These are phyloP conservation scores for Chaetomium strumarium DNA, from an alignment of 2,329 filamentous ascomycete genomes.

Conservation along the genomic window DNA sequence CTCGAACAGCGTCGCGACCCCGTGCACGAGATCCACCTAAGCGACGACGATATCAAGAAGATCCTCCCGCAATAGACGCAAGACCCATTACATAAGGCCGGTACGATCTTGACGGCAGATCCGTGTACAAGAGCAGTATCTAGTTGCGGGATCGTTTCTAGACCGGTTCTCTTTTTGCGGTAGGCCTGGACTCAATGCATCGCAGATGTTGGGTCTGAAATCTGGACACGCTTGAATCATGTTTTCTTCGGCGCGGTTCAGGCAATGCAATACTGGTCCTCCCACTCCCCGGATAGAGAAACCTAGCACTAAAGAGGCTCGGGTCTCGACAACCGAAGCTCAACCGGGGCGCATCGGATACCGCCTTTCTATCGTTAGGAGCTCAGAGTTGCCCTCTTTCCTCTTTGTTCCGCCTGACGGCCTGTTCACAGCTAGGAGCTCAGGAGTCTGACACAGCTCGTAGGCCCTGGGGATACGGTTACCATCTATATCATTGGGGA, in stretches of 20 bases:
- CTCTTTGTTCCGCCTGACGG: neutral
- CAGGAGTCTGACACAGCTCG: slow-evolving; percentile 4
- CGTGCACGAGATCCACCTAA: slow-evolving; percentile 71
- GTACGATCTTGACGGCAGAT: neutral
- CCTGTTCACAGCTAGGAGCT: neutral
- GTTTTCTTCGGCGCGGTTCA: neutral
- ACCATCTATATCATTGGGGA: slow-evolving; percentile 4
- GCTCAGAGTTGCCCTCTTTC: neutral
- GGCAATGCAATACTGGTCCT: too few relatives aligned
- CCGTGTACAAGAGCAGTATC: slow-evolving; percentile 5
- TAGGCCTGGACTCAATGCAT: neutral
- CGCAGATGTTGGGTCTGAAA: neutral
- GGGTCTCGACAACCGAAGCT: too few relatives aligned
- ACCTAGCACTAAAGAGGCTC: too few relatives aligned
- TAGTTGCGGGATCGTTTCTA: neutral
- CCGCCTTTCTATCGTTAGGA: neutral
- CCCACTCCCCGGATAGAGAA: too few relatives aligned
- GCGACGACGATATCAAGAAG: slow-evolving; percentile 66
- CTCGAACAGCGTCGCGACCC: slow-evolving; percentile 71
- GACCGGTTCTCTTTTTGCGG: neutral
- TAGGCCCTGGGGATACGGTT: neutral
- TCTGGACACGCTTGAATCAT: neutral
- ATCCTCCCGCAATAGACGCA: slow-evolving; percentile 56
- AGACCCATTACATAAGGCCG: neutral
- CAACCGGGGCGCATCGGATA: too few relatives aligned